Percentiles rank a stretch among this genome's conserved stretches.
Conservation (phyloP, 305 asterid species). For the Nicotiana rustica region DNA sequence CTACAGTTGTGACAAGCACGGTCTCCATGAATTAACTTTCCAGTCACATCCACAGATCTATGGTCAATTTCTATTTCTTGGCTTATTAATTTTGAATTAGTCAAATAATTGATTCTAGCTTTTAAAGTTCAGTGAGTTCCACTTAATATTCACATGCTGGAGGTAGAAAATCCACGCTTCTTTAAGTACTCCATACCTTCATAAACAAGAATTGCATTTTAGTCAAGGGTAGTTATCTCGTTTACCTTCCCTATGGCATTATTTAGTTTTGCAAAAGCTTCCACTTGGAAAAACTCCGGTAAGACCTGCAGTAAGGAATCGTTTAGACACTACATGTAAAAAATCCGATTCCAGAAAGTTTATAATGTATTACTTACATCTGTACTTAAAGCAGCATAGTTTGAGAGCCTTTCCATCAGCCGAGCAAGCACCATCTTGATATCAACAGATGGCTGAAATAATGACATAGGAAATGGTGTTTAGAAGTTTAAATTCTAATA, state of each 20-base stretch:
- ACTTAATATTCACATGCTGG: conserved; percentile 18
- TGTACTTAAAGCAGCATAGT: conserved; percentile 92
- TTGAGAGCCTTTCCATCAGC: conserved; percentile 97
- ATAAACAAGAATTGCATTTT: not conserved
- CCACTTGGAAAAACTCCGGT: conserved; percentile 96
- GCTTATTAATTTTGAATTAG: not conserved
- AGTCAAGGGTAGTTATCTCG: conserved; percentile 10
- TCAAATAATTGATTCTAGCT: not conserved
- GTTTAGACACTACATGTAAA: conserved; percentile 43
- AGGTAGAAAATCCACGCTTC: not conserved
- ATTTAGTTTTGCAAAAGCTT: conserved; percentile 94
- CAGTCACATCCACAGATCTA: conserved; percentile 27
- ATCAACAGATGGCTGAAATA: conserved; percentile 84
- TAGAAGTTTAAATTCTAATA: not conserved
- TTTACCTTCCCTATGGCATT: conserved; percentile 91
- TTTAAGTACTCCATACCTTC: not conserved
- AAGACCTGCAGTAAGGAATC: conserved; percentile 73
- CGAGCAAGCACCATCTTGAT: conserved; percentile 94
- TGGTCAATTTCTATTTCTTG: not conserved
- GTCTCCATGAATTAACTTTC: conserved; percentile 26
- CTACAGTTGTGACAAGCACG: not conserved
- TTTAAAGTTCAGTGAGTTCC: not conserved
- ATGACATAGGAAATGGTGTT: conserved; percentile 8
- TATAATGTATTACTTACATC: conserved; percentile 63
- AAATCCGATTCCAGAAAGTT: conserved; percentile 39